A percentile compares a stretch with the other conserved stretches of the same genome.
Conservation (phyloP, 2,329 filamentous ascomycete species). For the Aspergillus ibericus region DNA sequence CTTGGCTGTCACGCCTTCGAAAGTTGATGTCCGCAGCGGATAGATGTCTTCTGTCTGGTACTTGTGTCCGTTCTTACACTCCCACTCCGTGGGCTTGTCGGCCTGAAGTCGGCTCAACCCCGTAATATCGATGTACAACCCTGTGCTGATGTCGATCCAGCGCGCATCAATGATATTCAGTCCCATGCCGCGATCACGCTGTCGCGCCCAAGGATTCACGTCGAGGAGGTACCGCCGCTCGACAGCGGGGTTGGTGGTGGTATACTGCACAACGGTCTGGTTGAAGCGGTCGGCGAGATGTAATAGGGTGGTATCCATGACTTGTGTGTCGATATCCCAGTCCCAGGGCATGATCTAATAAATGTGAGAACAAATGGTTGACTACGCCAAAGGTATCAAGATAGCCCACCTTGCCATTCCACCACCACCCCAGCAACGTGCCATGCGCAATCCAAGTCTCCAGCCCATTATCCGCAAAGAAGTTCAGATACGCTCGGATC, state of each 20-base stretch:
- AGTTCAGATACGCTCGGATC: conserved; percentile 70
- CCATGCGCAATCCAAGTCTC: conserved; percentile 89
- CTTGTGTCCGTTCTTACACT: conserved; percentile 76
- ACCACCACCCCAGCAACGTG: conserved; percentile 84
- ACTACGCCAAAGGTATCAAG: not conserved
- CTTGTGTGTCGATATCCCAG: conserved; percentile 80
- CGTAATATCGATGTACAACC: conserved; percentile 82
- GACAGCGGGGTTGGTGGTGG: conserved; percentile 41
- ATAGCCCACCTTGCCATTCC: conserved; percentile 64
- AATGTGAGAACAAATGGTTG: not conserved
- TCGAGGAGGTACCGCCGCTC: conserved; percentile 68
- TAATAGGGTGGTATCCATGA: conserved; percentile 65
- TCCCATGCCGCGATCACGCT: conserved; percentile 64
- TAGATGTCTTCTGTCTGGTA: conserved; percentile 72
- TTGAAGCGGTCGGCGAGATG: conserved; percentile 68
- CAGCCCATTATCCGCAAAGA: conserved; percentile 62
- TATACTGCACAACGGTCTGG: conserved; percentile 59
- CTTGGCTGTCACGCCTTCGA: conserved; percentile 69
- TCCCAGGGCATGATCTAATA: conserved; percentile 75
- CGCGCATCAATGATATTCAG: conserved; percentile 80
- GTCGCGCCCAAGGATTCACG: conserved; percentile 68
- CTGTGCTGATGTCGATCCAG: conserved; percentile 75
- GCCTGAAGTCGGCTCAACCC: conserved; percentile 68
- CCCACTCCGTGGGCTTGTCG: conserved; percentile 65
- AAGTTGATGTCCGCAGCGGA: conserved; percentile 71